phyloP scores from a whole-genome alignment of 1,139 yeast genomes.

The Debaryomyces udenii region DNA sequence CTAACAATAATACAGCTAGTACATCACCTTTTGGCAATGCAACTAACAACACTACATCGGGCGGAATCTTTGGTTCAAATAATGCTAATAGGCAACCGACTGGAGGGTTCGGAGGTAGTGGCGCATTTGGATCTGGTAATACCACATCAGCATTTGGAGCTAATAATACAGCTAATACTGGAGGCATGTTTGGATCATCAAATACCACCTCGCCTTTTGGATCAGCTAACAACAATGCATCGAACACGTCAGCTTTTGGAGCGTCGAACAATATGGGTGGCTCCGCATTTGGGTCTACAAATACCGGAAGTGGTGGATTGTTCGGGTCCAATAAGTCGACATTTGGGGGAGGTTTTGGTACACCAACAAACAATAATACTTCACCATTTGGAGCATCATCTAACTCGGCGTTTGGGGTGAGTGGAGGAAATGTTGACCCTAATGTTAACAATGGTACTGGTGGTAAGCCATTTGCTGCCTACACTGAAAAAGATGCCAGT shows the following conservation, averaged over 20 bases:
- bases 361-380: constrained; percentile 20
- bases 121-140: constrained; percentile 26
- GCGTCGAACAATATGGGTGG: constrained; percentile 19
- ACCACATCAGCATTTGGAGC: constrained; percentile 23
- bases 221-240: constrained; percentile 23
- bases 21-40: constrained; percentile 42
- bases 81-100: constrained; percentile 21
- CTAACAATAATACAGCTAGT: constrained; percentile 20
- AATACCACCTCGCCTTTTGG: constrained; percentile 26
- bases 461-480: constrained; percentile 64
- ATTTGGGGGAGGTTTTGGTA: constrained; percentile 23
- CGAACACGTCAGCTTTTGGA: constrained; percentile 22
- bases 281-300: constrained; percentile 32
- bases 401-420: constrained; percentile 23
- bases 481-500: constrained; percentile 72
- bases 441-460: constrained; percentile 69
- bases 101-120: constrained; percentile 33
- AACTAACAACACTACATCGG: constrained; percentile 18
- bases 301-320: constrained; percentile 24
- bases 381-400: constrained; percentile 24
- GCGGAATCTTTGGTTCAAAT: constrained; percentile 26
- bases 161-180: constrained; percentile 19
- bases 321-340: constrained; percentile 30
- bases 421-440: constrained; percentile 36
- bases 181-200: constrained; percentile 32